Conservation (phyloP, 2,329 filamentous ascomycete species). For the Gaeumannomyces sp. region DNA sequence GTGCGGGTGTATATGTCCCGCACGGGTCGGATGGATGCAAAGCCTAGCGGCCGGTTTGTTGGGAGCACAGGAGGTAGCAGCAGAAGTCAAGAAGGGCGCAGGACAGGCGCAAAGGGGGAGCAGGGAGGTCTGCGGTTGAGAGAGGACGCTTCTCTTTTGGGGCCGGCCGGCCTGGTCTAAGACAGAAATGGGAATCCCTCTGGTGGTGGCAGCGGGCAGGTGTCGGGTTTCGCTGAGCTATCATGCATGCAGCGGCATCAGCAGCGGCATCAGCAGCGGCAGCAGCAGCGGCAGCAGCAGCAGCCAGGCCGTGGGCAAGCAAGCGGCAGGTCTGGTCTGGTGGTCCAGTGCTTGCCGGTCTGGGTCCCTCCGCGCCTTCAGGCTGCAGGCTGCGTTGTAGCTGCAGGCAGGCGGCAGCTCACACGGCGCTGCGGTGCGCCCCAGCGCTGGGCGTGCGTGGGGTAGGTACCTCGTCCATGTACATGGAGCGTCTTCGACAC, state of each 20-base stretch:
- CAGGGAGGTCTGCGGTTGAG: not conserved
- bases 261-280: not conserved
- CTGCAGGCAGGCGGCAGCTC: constrained; percentile 1
- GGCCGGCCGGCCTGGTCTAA: not conserved
- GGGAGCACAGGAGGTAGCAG: not conserved
- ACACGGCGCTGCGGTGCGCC: not conserved
- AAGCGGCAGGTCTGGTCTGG: not conserved
- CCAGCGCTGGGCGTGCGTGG: constrained; percentile 5
- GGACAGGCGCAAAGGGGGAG: no score
- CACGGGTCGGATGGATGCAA: not conserved
- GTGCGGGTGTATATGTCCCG: not conserved
- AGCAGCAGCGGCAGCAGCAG: not conserved
- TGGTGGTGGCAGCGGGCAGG: not conserved
- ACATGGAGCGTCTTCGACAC: not conserved
- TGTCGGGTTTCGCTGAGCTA: not conserved
- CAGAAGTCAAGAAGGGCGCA: not conserved
- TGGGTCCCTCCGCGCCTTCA: not conserved
- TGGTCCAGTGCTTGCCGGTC: not conserved
- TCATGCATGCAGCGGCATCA: not conserved
- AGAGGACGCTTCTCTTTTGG: not conserved
- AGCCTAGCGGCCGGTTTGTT: not conserved
- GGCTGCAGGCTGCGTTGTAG: constrained; percentile 1
- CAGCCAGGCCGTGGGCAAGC: not conserved
- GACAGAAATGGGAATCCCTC: not conserved
- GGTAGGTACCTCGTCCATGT: not conserved